Base-by-base conservation (phyloP, 2,329 filamentous ascomycete genomes). In the Cladophialophora carrionii region DNA sequence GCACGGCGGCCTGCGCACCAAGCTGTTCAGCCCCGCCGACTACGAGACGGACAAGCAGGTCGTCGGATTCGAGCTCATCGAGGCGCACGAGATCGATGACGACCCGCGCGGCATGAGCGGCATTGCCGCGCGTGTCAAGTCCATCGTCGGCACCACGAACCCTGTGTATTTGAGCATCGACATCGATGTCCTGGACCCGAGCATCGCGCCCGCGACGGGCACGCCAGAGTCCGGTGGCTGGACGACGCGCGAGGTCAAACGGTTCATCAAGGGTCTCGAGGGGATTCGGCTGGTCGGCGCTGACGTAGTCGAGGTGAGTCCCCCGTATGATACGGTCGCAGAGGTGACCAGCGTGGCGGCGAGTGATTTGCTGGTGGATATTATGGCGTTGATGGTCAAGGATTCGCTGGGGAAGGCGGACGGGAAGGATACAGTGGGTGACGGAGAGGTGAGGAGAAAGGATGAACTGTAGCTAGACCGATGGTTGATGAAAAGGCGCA, bases 21-120 rank as follows among this genome's bases (percentile, higher is more conserved):
- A 90, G 2, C 81, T 95, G 24, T 90, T 87, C 67, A 90, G 90
- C 0, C 87, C 88, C 0, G 88, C 86, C 22, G 91, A 94, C 79
- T 93, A 93, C 76, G 90, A 90, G 71, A 91, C 93, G 73, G 90
- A 95, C 74, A 90, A 90, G 37, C 92, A 93, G 77, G 91, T 89
- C 74, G 83, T 83, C 0, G 90, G 91, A 4, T 94, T 94, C 73
- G 84, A 91, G 77, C 92, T 93, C 66, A 87, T 92, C 51, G 90
- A 93, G 78, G 91, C 88, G 0, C 82, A 87, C 14, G 87, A 89
- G 71, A 88, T 90, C 64, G 88, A 90, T 73, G 77, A 85, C 43
- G 83, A 85, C 68, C 87, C 82, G 4, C 88, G 89, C 64, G 88
- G 87, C 22, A 85, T 84, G 32, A 84, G 86, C 0, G 91, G 90